Conservation (phyloP, 176 grass and related monocot species). For the Pontederia crassipes region DNA sequence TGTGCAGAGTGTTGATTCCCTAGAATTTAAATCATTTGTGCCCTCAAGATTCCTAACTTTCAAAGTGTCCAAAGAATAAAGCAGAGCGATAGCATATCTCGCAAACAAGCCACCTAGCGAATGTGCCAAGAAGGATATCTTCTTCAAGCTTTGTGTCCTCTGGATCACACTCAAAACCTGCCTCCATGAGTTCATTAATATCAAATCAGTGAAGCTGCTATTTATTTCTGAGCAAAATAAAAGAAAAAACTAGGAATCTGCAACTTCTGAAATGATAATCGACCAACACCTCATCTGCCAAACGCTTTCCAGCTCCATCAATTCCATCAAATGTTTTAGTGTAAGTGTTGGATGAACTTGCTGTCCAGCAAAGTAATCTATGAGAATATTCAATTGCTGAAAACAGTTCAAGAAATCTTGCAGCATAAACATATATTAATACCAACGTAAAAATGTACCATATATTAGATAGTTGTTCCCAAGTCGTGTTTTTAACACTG, state of each 20-base stretch:
- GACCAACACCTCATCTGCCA: constrained; percentile 72
- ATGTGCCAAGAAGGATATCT: constrained; percentile 78
- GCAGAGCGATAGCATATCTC: constrained; percentile 67
- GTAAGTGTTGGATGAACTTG: constrained; percentile 70
- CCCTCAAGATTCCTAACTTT: constrained; percentile 10
- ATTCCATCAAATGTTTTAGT: constrained; percentile 73
- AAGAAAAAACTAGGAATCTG: too few relatives aligned
- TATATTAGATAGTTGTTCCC: constrained; percentile 68
- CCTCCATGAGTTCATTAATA: constrained; percentile 14
- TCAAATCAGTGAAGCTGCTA: not conserved
- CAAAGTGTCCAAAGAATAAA: constrained; percentile 37
- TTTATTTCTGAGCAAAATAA: not conserved
- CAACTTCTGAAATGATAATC: not conserved
- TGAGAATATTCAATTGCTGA: not conserved
- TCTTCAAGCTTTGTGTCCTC: constrained; percentile 47
- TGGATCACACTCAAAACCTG: constrained; percentile 62
- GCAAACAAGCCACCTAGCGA: constrained; percentile 83
- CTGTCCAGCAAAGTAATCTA: constrained; percentile 26
- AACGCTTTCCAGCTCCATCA: constrained; percentile 64
- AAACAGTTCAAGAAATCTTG: not conserved
- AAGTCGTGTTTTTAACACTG: constrained; percentile 46
- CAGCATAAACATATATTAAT: constrained; percentile 5
- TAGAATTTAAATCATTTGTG: constrained; percentile 2
- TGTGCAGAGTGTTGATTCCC: constrained; percentile 27
- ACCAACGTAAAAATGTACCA: constrained; percentile 24